Percentiles rank a stretch among this genome's conserved stretches.
Conservation (phyloP, 2,329 filamentous ascomycete genomes). For the Penicillium expansum region DNA sequence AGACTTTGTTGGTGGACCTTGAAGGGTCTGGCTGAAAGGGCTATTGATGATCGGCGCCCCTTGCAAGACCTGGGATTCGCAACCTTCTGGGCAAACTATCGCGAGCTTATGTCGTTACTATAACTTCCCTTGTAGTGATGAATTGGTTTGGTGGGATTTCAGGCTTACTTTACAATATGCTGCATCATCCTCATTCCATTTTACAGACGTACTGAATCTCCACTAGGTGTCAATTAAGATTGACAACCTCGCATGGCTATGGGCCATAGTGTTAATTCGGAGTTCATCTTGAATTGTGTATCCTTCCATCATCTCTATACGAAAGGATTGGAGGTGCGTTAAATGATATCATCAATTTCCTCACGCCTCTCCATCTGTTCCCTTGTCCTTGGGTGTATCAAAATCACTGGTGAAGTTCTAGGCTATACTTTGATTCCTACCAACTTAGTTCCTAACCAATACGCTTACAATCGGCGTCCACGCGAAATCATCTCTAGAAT, state of each 20-base stretch:
- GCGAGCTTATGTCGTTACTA: neutral
- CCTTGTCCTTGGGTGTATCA: too few species aligned
- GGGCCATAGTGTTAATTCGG: neutral
- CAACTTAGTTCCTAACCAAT: too few species aligned
- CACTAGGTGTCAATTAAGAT: too few species aligned
- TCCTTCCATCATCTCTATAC: neutral
- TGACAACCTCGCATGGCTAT: neutral
- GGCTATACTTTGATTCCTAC: neutral
- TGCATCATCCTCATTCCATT: neutral
- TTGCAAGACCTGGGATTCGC: slow-evolving; percentile 6
- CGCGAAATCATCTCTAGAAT: neutral
- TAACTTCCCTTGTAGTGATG: too few species aligned
- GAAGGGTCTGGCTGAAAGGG: neutral
- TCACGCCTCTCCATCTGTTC: neutral
- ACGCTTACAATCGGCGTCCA: neutral
- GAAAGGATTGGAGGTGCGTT: neutral
- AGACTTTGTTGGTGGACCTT: neutral
- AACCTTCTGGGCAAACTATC: neutral
- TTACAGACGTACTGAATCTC: neutral
- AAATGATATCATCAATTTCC: neutral
- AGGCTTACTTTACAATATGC: neutral
- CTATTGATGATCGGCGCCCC: slow-evolving; percentile 6
- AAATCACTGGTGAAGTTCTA: too few species aligned
- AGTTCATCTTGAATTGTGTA: neutral
- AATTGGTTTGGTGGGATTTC: neutral